Percentiles rank a stretch among this genome's conserved stretches.
Conservation (phyloP, 352 stramenopile species). For the Phytophthora boehmeriae region DNA sequence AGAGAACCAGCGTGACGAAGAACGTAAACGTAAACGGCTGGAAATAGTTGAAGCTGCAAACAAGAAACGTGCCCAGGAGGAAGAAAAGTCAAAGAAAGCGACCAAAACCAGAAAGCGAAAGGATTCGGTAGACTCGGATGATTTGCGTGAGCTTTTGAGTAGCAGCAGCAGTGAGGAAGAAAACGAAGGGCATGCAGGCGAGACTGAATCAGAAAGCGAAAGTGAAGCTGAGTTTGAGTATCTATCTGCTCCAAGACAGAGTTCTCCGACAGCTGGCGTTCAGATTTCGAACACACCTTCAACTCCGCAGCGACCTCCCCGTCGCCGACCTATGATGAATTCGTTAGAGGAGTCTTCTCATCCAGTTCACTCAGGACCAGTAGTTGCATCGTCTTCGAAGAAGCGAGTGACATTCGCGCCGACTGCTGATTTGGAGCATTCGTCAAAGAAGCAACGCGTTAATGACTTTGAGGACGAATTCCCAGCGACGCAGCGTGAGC, state of each 20-base stretch:
- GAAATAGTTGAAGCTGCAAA: conserved; percentile 66
- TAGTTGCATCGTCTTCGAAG: conserved; percentile 11
- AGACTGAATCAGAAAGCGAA: conserved; percentile 10
- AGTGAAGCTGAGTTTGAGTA: conserved; percentile 35
- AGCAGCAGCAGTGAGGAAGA: conserved; percentile 41
- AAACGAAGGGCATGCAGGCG: conserved; percentile 27
- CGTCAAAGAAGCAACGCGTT: conserved; percentile 24
- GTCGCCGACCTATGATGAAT: conserved; percentile 1
- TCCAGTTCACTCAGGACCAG: background rate
- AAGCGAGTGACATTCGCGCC: conserved; percentile 33
- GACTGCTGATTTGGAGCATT: conserved; percentile 14
- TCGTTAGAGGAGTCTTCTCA: conserved; percentile 25
- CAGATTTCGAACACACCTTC: conserved; percentile 34
- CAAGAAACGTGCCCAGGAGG: conserved; percentile 28
- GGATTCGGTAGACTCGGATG: conserved; percentile 46
- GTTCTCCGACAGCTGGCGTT: conserved; percentile 11
- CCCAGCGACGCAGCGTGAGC: background rate
- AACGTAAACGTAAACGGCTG: conserved; percentile 74
- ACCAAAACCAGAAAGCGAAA: conserved; percentile 47
- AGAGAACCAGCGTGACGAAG: conserved; percentile 70
- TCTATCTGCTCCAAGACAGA: background rate
- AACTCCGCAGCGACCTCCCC: conserved; percentile 15
- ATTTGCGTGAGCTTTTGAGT: conserved; percentile 48
- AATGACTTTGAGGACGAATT: conserved; percentile 38
- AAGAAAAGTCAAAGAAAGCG: conserved; percentile 26